Base-by-base conservation (phyloP, 108 stramenopile species). In the Skeletonema potamos region DNA sequence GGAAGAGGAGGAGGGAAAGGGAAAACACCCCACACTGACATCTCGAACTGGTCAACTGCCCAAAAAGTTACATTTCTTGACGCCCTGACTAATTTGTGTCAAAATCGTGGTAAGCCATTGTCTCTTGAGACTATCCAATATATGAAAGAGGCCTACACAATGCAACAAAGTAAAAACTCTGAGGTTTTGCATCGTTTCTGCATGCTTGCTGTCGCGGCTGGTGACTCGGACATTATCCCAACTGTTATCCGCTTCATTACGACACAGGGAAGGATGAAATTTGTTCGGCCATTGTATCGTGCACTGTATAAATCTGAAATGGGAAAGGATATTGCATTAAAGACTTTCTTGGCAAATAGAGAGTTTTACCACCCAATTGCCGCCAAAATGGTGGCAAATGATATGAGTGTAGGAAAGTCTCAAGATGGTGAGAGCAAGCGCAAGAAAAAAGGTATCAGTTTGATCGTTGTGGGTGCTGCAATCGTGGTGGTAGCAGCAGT, bases 211-310 rank as follows among this genome's bases (percentile, higher is more conserved):
- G 76, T 98, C 54, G 85, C 82, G 17, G 54, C 87, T 5, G 88
- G 91, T 34, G 96, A 93, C 58, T 43, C 64, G 51, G 66, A 68
- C 22, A 87, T 96, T 60, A 30, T 96, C 2, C 79, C 86, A 6
- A 77, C 89, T 17, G 94, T 81, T 9, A 34, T 92, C 4, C 82
- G 89, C 12, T 98, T 99, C 80, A 86, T 98, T 27, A 97, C 94
- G 1, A 85, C 90, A 18, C 97, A 98, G 82, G 99, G 99, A 13
- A 79, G 99, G n/a, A 99, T 99, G 98, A 99, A 99, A 82, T 99
- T 89, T 70, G 92, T 95, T 2, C 84, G 99, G 8, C 98, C 99
- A 3, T 69, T 98, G 48, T 98, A 97, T 63, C 73, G 84, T 27
- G 86, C 93, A 27, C 64, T 99, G n/a, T 83, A 65, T 77, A 64